Evolutionary conservation across 202 grass and related monocot species (phyloP).

Genomic region (Saccharum hybrid): DNA sequence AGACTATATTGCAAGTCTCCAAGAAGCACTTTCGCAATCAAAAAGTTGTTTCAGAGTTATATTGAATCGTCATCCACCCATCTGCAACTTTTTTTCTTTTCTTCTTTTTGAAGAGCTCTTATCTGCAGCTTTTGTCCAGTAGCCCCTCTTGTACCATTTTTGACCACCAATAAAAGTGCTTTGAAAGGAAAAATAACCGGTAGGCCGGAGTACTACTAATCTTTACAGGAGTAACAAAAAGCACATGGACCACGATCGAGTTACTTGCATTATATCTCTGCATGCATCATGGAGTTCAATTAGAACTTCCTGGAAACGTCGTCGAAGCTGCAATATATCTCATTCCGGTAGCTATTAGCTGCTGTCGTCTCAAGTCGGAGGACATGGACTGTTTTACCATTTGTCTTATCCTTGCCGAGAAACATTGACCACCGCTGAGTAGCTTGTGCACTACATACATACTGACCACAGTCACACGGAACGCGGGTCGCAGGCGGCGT

Average conservation of each 20-base stretch:
- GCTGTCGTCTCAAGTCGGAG: no score
- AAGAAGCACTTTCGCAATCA: constrained; percentile 16
- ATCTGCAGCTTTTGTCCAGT: not conserved
- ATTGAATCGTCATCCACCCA: constrained; percentile 23
- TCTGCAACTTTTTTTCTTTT: not conserved
- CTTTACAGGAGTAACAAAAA: not conserved
- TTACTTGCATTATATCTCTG: no score
- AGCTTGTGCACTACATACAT: no score
- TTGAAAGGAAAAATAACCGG: constrained; percentile 8
- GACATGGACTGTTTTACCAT: no score
- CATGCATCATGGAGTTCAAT: not conserved
- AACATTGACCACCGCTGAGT: no score
- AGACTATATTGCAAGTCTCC: not conserved
- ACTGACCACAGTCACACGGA: no score
- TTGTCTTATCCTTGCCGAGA: no score
- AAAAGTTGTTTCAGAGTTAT: not conserved
- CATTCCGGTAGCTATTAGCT: no score
- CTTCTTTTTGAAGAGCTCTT: no score
- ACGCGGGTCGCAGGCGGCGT: no score
- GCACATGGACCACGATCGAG: not conserved
- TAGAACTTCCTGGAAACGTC: constrained; percentile 10
- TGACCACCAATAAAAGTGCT: not conserved
- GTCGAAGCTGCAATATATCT: no score
- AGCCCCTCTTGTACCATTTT: not conserved
- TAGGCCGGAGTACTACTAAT: not conserved